Evolutionary conservation across 2,329 filamentous ascomycete species (phyloP).

Genomic region (Pseudophaeomoniella oleicola): DNA sequence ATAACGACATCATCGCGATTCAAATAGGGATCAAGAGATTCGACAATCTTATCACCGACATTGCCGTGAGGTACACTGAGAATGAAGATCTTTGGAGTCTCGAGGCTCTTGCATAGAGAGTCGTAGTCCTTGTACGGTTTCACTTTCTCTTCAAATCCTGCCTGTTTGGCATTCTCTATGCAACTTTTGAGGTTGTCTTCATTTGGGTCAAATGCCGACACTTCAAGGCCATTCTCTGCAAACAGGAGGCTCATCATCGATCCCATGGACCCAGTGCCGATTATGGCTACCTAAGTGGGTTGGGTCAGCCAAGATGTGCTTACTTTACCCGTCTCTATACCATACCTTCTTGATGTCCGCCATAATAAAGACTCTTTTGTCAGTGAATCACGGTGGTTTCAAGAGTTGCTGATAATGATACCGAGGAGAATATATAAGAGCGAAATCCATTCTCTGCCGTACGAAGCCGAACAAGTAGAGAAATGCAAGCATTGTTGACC

Average conservation of each 20-base stretch:
- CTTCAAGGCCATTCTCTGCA: conserved; percentile 39
- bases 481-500: too few species aligned
- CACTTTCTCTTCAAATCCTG: conserved; percentile 16
- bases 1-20: conserved; percentile 50
- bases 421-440: too few species aligned
- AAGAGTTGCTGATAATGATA: too few species aligned
- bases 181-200: conserved; percentile 32
- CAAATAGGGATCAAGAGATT: conserved; percentile 24
- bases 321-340: too few species aligned
- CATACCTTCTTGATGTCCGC: conserved; percentile 1
- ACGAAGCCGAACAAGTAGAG: too few species aligned
- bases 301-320: not conserved
- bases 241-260: conserved; percentile 44
- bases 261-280: conserved; percentile 45
- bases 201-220: conserved; percentile 41
- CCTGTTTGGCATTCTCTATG: conserved; percentile 19
- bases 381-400: too few species aligned
- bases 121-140: conserved; percentile 29
- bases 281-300: conserved; percentile 9
- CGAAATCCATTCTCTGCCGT: too few species aligned
- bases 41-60: conserved; percentile 23
- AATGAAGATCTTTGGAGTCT: conserved; percentile 34
- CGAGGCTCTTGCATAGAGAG: conserved; percentile 33
- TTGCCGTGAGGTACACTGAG: conserved; percentile 37
- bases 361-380: too few species aligned